Percentiles rank a stretch among this genome's conserved stretches.
Evolutionary conservation across 2,329 filamentous ascomycete species (phyloP).

Genomic region (Hymenotorrendiella dingleyae): DNA sequence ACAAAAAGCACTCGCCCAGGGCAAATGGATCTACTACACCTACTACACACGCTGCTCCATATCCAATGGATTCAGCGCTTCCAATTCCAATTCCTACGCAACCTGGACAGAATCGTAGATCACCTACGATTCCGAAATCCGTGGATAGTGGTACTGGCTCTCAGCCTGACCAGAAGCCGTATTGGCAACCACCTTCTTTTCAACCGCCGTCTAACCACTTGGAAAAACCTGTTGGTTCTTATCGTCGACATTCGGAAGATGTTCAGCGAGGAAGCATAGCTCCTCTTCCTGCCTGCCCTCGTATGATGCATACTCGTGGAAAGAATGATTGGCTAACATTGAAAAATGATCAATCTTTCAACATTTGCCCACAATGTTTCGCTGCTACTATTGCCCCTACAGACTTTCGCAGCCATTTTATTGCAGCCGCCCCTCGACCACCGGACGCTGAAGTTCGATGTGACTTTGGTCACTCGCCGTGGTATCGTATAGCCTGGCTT

Average conservation of each 20-base stretch:
- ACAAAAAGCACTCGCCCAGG: slow-evolving; percentile 13
- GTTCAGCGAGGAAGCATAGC: slow-evolving; percentile 37
- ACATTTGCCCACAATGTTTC: slow-evolving; percentile 80
- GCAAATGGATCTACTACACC: slow-evolving; percentile 12
- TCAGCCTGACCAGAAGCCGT: slow-evolving; percentile 11
- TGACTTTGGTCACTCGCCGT: slow-evolving; percentile 70
- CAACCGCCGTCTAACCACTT: slow-evolving; percentile 31
- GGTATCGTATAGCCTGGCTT: slow-evolving; percentile 81
- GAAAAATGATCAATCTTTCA: slow-evolving; percentile 61
- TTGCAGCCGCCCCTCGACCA: slow-evolving; percentile 52
- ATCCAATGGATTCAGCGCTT: slow-evolving; percentile 11
- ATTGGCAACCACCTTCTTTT: slow-evolving; percentile 43
- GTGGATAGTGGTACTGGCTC: slow-evolving; percentile 13
- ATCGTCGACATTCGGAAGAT: slow-evolving; percentile 51
- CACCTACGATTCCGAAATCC: slow-evolving; percentile 15
- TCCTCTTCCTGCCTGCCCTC: slow-evolving; percentile 62
- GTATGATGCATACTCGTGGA: slow-evolving; percentile 54
- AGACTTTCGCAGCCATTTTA: slow-evolving; percentile 61
- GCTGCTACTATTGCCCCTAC: slow-evolving; percentile 62
- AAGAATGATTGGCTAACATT: slow-evolving; percentile 79
- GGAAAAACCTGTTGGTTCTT: slow-evolving; percentile 41
- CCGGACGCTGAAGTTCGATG: slow-evolving; percentile 59
- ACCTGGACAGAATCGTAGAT: slow-evolving; percentile 14
- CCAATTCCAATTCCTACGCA: slow-evolving; percentile 23
- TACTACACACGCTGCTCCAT: slow-evolving; percentile 9